Evolutionary conservation across 148 eudicot species (phyloP).

Genomic region (Cornus kousa): DNA sequence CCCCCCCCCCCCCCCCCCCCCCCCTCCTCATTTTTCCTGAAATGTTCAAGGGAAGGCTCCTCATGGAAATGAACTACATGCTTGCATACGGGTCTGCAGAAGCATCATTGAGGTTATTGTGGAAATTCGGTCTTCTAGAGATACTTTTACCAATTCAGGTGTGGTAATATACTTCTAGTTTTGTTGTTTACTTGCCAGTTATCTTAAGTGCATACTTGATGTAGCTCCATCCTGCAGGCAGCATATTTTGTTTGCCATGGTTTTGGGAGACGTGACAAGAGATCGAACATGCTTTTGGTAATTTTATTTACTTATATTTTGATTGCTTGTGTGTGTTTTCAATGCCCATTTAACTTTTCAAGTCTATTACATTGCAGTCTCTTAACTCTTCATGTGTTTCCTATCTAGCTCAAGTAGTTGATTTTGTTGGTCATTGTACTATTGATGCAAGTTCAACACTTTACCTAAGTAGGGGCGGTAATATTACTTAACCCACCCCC

Average conservation of each 20-base stretch:
- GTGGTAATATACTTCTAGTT: constrained; percentile 15
- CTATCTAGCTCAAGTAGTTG: background rate
- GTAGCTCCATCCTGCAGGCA: constrained; percentile 51
- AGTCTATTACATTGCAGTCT: background rate
- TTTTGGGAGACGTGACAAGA: constrained; percentile 65
- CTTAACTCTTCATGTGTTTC: background rate
- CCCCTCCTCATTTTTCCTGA: background rate
- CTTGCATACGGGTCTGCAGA: constrained; percentile 95
- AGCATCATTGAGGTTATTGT: constrained; percentile 77
- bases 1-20: too few relatives aligned
- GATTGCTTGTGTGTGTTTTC: background rate
- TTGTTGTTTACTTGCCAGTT: constrained; percentile 4
- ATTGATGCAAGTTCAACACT: background rate
- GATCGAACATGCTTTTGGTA: constrained; percentile 96
- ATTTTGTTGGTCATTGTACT: background rate
- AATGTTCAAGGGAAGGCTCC: constrained; percentile 61
- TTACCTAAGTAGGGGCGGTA: background rate
- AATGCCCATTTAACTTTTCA: background rate
- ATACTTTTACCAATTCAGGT: constrained; percentile 88
- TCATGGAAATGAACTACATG: constrained; percentile 94
- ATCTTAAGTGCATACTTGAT: constrained; percentile 13
- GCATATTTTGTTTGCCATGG: constrained; percentile 72
- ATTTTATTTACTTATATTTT: background rate
- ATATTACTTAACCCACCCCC: too few relatives aligned
- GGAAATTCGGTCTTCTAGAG: constrained; percentile 77